phyloP scores from a whole-genome alignment of 352 stramenopile species.

The Pythium scleroteichum region DNA sequence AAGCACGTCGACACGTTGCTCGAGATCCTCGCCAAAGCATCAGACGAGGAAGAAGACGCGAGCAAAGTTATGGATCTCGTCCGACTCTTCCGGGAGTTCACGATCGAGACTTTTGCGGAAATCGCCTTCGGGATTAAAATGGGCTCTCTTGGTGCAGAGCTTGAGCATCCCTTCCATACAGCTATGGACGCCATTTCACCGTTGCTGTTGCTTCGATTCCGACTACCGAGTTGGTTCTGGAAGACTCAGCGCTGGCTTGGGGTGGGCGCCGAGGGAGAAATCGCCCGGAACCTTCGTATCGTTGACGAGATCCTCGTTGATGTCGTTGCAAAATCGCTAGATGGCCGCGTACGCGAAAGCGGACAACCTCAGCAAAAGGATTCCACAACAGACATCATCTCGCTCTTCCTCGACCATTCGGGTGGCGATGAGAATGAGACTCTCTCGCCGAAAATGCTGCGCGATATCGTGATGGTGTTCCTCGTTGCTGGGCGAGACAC shows the following conservation, averaged over 20 bases:
- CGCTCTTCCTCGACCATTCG: constrained; percentile 36
- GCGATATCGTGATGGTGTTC: constrained; percentile 48
- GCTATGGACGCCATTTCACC: constrained; percentile 29
- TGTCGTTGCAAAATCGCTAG: constrained; percentile 32
- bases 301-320: constrained; percentile 30
- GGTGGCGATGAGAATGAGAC: neutral
- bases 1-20: constrained; percentile 28
- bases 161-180: constrained; percentile 31
- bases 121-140: constrained; percentile 39
- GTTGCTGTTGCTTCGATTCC: constrained; percentile 23
- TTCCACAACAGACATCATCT: constrained; percentile 32
- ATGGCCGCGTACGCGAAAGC: constrained; percentile 13
- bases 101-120: constrained; percentile 41
- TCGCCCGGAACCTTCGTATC: constrained; percentile 23
- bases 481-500: constrained; percentile 53
- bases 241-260: constrained; percentile 32
- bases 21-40: constrained; percentile 16
- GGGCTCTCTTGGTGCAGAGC: constrained; percentile 23
- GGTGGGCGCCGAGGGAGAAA: constrained; percentile 26
- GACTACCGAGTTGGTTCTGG: constrained; percentile 36
- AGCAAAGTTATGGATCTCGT: constrained; percentile 22
- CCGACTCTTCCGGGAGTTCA: constrained; percentile 32
- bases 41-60: neutral
- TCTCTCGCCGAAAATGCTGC: constrained; percentile 26
- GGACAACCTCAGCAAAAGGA: constrained; percentile 3